Evolutionary conservation across 2,329 filamentous ascomycete species (phyloP), one percentile per base, ranked within the genome.

Genomic region (Hysterium pulicare): DNA sequence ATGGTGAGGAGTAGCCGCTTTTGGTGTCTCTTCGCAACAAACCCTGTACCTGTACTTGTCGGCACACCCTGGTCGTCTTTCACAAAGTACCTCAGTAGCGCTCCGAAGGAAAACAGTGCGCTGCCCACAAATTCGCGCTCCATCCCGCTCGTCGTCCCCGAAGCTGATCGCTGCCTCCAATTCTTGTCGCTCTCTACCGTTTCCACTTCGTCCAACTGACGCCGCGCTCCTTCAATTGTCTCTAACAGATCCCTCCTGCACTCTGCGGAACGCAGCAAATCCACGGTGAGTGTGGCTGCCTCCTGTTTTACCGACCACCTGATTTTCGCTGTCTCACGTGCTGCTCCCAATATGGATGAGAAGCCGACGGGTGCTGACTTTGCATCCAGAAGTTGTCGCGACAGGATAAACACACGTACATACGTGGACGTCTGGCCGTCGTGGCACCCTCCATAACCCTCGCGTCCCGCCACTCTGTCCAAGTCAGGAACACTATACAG

Each of bases 391-490:
- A 23, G n/a, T n/a, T 51, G 45, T 44, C 53, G 47, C 49, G 46
- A 47, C 35, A 21, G 21, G 20, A 38, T 23, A 38, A 34, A 15
- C 56, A 55, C 43, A 19, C 51, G 48, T 51, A 60, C 59, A 50
- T 63, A 66, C 62, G 64, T 67, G 64, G 61, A 61, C 61, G 50
- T 45, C 53, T 45, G 45, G 32, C 48, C 37, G 58, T 67, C 62
- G 65, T 68, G 62, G 59, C 64, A 67, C 61, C 55, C 55, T 51
- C 51, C 50, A 56, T 60, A 55, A 59, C 58, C 54, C 41, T 49
- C 48, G 53, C 60, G 51, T 51, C 51, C 58, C 57, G 57, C 59
- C 56, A 56, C 57, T 51, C 47, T 38, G 44, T 58, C 48, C 45
- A 48, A 54, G 26, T 38, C 50, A 47, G 48, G 39, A 44, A 44